A percentile compares a stretch with the other conserved stretches of the same genome.
These are phyloP conservation scores for Lepidium didymum DNA, from an alignment of 345 rosid species.

Conservation along the genomic window DNA sequence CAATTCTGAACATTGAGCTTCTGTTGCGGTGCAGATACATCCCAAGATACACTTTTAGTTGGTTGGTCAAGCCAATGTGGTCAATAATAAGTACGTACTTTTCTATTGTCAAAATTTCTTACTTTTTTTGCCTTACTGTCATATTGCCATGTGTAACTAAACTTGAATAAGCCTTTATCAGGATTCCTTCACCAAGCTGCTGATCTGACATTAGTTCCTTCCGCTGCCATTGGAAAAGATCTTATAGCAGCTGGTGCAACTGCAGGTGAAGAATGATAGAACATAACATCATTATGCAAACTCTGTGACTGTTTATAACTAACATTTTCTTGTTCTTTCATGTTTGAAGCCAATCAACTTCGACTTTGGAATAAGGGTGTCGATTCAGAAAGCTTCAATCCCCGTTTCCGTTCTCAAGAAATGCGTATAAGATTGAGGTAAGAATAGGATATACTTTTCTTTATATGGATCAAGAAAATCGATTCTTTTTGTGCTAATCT, in stretches of 20 bases:
- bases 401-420: slow-evolving; percentile 63
- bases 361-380: slow-evolving; percentile 99
- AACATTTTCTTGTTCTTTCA: neutral
- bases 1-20: slow-evolving; percentile 10
- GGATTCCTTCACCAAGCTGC: slow-evolving; percentile 99
- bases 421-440: slow-evolving; percentile 85
- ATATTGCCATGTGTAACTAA: neutral
- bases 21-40: slow-evolving; percentile 58
- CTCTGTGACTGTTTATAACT: slow-evolving; percentile 10
- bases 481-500: neutral
- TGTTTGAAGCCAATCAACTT: slow-evolving; percentile 72
- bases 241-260: slow-evolving; percentile 77
- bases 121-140: neutral
- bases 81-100: slow-evolving; percentile 67
- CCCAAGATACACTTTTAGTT: slow-evolving; percentile 94
- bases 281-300: neutral
- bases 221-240: slow-evolving; percentile 84
- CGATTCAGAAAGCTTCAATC: slow-evolving; percentile 89
- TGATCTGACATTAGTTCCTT: slow-evolving; percentile 95
- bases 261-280: slow-evolving; percentile 49
- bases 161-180: slow-evolving; percentile 17
- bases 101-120: neutral
- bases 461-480: neutral
- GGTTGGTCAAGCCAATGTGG: slow-evolving; percentile 99
- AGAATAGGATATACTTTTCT: neutral